Percentiles rank a stretch among this genome's conserved stretches.
Conservation (phyloP, 768 basidiomycete species). For the Auricularia cornea region DNA sequence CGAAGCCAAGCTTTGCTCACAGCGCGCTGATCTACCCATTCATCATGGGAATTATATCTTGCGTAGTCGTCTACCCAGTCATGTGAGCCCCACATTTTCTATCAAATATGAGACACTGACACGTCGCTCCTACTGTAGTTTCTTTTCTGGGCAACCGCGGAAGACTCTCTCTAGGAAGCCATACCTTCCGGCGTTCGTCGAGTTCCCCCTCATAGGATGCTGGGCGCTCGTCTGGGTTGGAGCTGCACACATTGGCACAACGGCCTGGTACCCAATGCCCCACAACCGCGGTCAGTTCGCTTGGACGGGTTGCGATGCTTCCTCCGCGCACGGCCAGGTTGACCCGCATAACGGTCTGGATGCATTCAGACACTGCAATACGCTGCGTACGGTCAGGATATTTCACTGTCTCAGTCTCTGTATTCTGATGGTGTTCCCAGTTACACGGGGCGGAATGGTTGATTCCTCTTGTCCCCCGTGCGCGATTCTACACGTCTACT, state of each 20-base stretch:
- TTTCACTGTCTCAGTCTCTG: background rate
- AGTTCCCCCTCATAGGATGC: background rate
- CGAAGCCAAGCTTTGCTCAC: background rate
- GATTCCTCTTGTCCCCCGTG: background rate
- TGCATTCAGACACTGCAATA: background rate
- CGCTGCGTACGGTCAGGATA: background rate
- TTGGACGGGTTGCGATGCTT: background rate
- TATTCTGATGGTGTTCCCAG: background rate
- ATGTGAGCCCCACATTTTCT: background rate
- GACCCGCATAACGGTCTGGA: background rate
- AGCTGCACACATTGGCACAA: background rate
- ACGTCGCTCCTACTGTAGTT: background rate
- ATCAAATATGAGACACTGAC: background rate
- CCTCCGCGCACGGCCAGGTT: background rate
- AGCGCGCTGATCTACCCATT: background rate
- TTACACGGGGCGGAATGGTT: background rate
- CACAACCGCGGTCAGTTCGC: background rate
- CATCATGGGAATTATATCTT: background rate
- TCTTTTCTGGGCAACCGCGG: background rate
- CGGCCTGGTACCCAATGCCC: background rate
- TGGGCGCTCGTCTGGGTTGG: background rate
- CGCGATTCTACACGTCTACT: no score
- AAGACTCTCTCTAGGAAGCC: background rate
- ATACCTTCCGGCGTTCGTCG: background rate
- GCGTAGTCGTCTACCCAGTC: background rate